A percentile compares a stretch with the other conserved stretches of the same genome.
These are phyloP conservation scores for Tolypocladium album DNA, from an alignment of 2,329 filamentous ascomycete genomes.

Conservation along the genomic window DNA sequence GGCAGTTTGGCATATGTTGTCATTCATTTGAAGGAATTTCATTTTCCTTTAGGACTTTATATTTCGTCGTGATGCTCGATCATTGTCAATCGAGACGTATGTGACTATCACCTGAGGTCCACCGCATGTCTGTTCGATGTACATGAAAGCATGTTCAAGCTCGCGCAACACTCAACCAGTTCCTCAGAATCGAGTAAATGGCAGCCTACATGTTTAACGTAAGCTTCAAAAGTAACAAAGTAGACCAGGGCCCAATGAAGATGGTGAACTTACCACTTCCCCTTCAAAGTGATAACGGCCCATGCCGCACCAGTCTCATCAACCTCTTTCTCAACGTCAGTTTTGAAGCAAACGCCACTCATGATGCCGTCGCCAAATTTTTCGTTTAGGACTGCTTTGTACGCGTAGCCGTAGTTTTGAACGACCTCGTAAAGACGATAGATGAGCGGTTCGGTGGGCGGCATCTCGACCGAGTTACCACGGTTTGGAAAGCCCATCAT, in stretches of 20 bases:
- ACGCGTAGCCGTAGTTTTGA: slow-evolving; percentile 93
- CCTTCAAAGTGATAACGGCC: slow-evolving; percentile 74
- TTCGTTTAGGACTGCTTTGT: slow-evolving; percentile 91
- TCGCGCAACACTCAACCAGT: not conserved
- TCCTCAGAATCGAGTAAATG: not conserved
- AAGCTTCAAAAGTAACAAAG: not conserved
- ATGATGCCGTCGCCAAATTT: slow-evolving; percentile 94
- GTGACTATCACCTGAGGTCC: not conserved
- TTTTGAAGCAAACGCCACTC: slow-evolving; percentile 88
- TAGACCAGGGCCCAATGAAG: not conserved
- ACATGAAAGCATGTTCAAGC: not conserved
- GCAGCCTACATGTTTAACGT: not conserved
- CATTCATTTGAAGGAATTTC: too few relatives aligned
- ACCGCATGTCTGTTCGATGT: not conserved
- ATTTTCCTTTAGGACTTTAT: too few relatives aligned
- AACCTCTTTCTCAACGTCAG: slow-evolving; percentile 86
- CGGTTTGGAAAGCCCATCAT: slow-evolving; percentile 70
- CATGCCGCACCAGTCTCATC: slow-evolving; percentile 72
- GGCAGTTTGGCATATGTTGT: too few relatives aligned
- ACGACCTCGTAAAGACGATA: slow-evolving; percentile 91
- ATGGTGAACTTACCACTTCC: slow-evolving; percentile 59
- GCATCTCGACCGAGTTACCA: slow-evolving; percentile 45
- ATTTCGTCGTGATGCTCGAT: not conserved
- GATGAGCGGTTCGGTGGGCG: slow-evolving; percentile 39
- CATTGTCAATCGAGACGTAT: not conserved